phyloP scores from a whole-genome alignment of 108 stramenopile genomes.

The Parietichytrium sp. region DNA sequence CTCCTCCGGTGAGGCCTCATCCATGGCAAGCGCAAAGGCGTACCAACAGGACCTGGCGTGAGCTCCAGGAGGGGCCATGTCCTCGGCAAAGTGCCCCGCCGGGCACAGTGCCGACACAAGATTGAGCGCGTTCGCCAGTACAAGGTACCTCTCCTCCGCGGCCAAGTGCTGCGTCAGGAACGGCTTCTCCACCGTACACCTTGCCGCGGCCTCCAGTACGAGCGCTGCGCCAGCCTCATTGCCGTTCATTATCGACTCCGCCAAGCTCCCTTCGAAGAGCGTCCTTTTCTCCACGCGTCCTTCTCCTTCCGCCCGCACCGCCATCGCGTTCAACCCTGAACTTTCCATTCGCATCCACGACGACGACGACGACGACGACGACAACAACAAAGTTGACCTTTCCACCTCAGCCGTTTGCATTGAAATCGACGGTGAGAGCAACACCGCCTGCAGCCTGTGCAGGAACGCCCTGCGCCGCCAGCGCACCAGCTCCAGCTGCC shows the following conservation, averaged over 20 bases:
- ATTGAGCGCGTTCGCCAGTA: slow-evolving; percentile 8
- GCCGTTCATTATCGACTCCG: background rate
- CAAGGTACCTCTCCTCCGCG: background rate
- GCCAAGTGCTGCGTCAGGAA: slow-evolving; percentile 21
- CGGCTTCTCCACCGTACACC: background rate
- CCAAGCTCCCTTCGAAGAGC: slow-evolving; percentile 15
- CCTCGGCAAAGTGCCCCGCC: slow-evolving; percentile 15
- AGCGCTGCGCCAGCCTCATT: slow-evolving; percentile 3
- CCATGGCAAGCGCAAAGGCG: background rate
- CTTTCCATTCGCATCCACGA: slow-evolving; percentile 6
- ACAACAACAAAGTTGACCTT: too few relatives aligned
- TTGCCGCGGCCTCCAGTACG: background rate
- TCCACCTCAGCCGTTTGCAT: too few relatives aligned
- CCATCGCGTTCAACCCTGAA: too few relatives aligned
- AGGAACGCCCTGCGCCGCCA: slow-evolving; percentile 11
- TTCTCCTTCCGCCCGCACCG: background rate
- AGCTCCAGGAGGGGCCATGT: slow-evolving; percentile 8
- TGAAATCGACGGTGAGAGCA: too few relatives aligned
- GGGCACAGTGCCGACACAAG: slow-evolving; percentile 5
- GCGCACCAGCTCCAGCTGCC: background rate
- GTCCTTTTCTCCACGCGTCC: background rate
- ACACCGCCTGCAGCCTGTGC: background rate
- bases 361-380: too few relatives aligned
- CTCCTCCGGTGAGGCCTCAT: background rate
- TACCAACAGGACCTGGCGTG: background rate